A percentile compares a stretch with the other conserved stretches of the same genome.
Conservation (phyloP, 83 land plant species). For the Diphasiastrum complanatum region DNA sequence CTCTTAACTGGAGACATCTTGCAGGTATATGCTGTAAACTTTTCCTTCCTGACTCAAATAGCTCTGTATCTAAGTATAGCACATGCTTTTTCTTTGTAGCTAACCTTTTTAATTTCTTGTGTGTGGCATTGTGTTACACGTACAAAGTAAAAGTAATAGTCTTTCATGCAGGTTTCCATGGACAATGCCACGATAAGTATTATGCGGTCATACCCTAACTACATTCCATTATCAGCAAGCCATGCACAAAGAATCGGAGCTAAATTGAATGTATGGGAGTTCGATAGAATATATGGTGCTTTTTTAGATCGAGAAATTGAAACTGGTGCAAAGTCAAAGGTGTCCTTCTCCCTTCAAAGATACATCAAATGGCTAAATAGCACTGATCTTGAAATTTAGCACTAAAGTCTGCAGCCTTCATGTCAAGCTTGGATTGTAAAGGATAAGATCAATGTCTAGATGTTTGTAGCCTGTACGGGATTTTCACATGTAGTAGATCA, state of each 20-base stretch:
- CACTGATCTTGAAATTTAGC: too few relatives aligned
- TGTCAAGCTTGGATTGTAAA: too few relatives aligned
- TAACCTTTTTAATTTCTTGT: background rate
- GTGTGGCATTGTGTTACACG: background rate
- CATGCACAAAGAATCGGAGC: slow-evolving; percentile 17
- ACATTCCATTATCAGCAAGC: slow-evolving; percentile 28
- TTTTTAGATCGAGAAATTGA: slow-evolving; percentile 16
- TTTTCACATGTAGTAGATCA: too few relatives aligned
- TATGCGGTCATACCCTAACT: slow-evolving; percentile 32
- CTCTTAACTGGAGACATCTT: slow-evolving; percentile 25
- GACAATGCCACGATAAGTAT: slow-evolving; percentile 27
- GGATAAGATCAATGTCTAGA: too few relatives aligned
- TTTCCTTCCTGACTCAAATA: background rate
- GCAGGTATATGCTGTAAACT: slow-evolving; percentile 14
- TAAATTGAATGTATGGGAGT: slow-evolving; percentile 17
- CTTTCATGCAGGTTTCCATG: slow-evolving; percentile 18
- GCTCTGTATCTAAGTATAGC: too few relatives aligned
- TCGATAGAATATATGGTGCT: slow-evolving; percentile 27
- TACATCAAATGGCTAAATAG: slow-evolving; percentile 24
- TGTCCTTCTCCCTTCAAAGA: slow-evolving; percentile 23
- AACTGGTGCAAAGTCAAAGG: slow-evolving; percentile 19
- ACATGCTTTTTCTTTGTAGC: too few relatives aligned
- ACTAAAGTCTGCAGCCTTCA: too few relatives aligned
- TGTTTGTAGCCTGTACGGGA: too few relatives aligned
- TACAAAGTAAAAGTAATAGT: too few relatives aligned